Base-by-base conservation (phyloP, 208 protist genomes). In the Wallacemonas rigidus region DNA sequence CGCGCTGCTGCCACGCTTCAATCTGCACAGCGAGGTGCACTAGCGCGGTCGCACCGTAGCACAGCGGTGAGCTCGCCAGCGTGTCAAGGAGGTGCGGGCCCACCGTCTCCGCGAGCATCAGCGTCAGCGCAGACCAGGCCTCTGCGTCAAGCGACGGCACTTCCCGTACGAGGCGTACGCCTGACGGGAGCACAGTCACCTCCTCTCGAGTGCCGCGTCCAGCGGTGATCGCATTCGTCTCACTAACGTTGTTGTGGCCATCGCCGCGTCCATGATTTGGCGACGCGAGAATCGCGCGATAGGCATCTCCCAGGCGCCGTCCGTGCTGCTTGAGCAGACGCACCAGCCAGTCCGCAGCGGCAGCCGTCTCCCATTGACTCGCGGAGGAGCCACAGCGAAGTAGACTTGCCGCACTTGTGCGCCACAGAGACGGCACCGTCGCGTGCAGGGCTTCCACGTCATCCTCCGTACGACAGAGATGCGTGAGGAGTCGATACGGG, bases 301-400 rank as follows among this genome's bases (percentile, higher is more conserved):
- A 11, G 2, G 17, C 39, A 39, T 38, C 15, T 3, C 4, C 38
- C 26, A 36, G 43, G 14, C 50, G 53, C 12, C 35, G 14, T 50
- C 67, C 53, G 64, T 72, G 56, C 80, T 17, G 54, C 3, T 56
- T 55, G 1, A 84, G 63, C 36, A 94, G 71, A 47, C 67, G 57
- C 39, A 60, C 62, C 43, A 95, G 74, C 87, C 88, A 92, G 60
- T 94, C 88, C 45, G 87, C 91, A 11, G 91, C 91, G 0, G 91
- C 88, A 7, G 88, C 91, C 0, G 80, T 78, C 62, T 91, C 87
- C 86, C 85, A 93, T 67, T 92, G 90, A 26, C 84, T 74, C 5
- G 77, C 77, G 41, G 47, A 54, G 2, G 62, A 17, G 35, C 69
- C 65, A 74, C 91, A 88, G 39, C 79, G 79, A 26, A 93, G 55